Evolutionary conservation across 306 rosid species (phyloP).

Genomic region (Quercus wislizeni): DNA sequence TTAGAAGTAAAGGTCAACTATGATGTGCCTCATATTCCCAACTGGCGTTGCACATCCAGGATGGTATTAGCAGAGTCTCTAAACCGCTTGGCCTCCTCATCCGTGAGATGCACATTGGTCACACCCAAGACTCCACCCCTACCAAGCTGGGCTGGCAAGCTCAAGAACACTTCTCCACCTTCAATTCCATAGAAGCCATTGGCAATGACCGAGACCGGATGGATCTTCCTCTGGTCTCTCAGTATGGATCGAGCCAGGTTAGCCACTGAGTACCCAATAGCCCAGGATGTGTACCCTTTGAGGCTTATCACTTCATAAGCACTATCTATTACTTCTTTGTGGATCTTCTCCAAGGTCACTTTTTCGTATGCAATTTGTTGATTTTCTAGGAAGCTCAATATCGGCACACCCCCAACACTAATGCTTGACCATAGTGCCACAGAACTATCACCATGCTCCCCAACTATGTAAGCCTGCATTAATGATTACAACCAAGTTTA

Average conservation of each 20-base stretch:
- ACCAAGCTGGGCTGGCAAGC: slow-evolving; percentile 85
- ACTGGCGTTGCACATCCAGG: slow-evolving; percentile 53
- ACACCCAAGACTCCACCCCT: slow-evolving; percentile 76
- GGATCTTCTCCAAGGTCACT: slow-evolving; percentile 66
- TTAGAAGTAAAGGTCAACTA: not conserved
- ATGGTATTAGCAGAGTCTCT: slow-evolving; percentile 69
- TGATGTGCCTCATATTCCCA: slow-evolving; percentile 39
- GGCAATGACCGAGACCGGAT: slow-evolving; percentile 74
- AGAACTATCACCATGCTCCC: slow-evolving; percentile 97
- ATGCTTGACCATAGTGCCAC: slow-evolving; percentile 98
- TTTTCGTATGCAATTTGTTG: slow-evolving; percentile 74
- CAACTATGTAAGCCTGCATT: slow-evolving; percentile 76
- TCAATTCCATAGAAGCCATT: slow-evolving; percentile 68
- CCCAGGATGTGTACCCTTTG: slow-evolving; percentile 97
- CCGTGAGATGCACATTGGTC: slow-evolving; percentile 63
- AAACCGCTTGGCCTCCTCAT: slow-evolving; percentile 55
- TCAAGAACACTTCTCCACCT: slow-evolving; percentile 71
- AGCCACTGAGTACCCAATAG: slow-evolving; percentile 84
- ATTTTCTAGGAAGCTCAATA: slow-evolving; percentile 65
- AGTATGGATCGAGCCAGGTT: slow-evolving; percentile 55
- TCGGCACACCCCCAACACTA: slow-evolving; percentile 89
- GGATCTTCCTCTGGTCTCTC: slow-evolving; percentile 80
- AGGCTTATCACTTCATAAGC: slow-evolving; percentile 82
- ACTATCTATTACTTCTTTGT: slow-evolving; percentile 55
- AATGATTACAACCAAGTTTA: not conserved